Conservation (phyloP, 225 moss, liverwort and hornwort species). For the Polytrichum commune region DNA sequence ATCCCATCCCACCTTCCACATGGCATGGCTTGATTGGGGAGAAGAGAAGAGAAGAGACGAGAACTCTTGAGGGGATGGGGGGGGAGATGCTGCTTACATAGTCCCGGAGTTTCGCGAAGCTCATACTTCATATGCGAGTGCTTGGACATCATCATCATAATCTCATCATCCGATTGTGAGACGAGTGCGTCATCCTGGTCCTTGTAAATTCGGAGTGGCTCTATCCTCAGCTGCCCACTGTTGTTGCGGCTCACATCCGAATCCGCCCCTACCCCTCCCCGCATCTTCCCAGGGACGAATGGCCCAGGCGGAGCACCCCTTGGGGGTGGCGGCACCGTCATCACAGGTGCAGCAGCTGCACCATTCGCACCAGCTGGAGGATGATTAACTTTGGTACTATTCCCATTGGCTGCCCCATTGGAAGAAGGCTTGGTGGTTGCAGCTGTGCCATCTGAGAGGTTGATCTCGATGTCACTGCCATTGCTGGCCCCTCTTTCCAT, state of each 20-base stretch:
- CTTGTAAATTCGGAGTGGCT: slow-evolving; percentile 52
- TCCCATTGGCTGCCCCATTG: not conserved
- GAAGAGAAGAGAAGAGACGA: not conserved
- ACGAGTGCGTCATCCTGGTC: slow-evolving; percentile 59
- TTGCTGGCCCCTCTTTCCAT: slow-evolving; percentile 21
- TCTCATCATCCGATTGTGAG: slow-evolving; percentile 46
- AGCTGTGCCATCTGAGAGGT: slow-evolving; percentile 28
- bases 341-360: slow-evolving; percentile 8
- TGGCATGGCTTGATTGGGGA: not conserved
- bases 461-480: slow-evolving; percentile 34
- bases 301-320: slow-evolving; percentile 37
- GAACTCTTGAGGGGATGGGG: not conserved
- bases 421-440: not conserved
- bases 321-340: no score
- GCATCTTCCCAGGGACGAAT: slow-evolving; percentile 27
- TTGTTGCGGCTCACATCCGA: slow-evolving; percentile 34
- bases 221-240: slow-evolving; percentile 50
- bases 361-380: not conserved
- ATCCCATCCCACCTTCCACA: no score
- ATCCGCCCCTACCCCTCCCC: slow-evolving; percentile 9
- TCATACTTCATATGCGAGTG: slow-evolving; percentile 94
- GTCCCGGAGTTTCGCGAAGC: slow-evolving; percentile 77
- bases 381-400: not conserved
- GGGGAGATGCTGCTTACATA: slow-evolving; percentile 32
- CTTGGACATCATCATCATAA: slow-evolving; percentile 43